Evolutionary conservation across 176 grass and related monocot species (phyloP).

Genomic region (Avena insularis): DNA sequence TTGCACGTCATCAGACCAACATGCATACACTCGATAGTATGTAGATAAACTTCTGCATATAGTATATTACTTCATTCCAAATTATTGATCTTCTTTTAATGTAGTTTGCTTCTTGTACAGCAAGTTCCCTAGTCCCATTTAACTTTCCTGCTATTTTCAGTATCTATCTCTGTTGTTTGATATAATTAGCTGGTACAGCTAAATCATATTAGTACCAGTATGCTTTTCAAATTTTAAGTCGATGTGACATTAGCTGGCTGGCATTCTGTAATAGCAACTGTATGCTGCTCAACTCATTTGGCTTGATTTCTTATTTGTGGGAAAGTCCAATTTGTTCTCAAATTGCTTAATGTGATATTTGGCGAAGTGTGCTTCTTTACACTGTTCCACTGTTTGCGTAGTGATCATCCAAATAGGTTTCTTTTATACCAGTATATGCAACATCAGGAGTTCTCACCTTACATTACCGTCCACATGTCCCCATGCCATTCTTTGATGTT

Average conservation of each 20-base stretch:
- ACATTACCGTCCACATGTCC: background rate
- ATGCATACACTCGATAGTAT: background rate
- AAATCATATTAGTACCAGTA: background rate
- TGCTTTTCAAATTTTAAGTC: background rate
- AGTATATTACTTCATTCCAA: background rate
- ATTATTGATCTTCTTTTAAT: background rate
- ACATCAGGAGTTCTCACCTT: background rate
- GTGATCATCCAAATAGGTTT: background rate
- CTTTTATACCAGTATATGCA: background rate
- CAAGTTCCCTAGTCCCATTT: background rate
- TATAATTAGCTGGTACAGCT: background rate
- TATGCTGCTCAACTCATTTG: slow-evolving; percentile 9
- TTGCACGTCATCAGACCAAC: background rate
- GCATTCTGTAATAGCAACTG: background rate
- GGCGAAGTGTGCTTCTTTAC: background rate
- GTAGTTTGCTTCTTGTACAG: background rate
- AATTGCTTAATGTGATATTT: background rate
- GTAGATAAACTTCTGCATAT: background rate
- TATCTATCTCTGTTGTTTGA: background rate
- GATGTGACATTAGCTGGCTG: background rate
- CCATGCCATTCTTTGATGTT: slow-evolving; percentile 1
- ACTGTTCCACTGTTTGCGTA: background rate
- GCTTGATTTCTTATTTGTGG: background rate
- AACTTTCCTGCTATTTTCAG: background rate
- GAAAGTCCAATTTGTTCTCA: background rate